A percentile compares a stretch with the other conserved stretches of the same genome.
Conservation (phyloP, 75 land plant genomes). For the Selaginella tamariscina region DNA sequence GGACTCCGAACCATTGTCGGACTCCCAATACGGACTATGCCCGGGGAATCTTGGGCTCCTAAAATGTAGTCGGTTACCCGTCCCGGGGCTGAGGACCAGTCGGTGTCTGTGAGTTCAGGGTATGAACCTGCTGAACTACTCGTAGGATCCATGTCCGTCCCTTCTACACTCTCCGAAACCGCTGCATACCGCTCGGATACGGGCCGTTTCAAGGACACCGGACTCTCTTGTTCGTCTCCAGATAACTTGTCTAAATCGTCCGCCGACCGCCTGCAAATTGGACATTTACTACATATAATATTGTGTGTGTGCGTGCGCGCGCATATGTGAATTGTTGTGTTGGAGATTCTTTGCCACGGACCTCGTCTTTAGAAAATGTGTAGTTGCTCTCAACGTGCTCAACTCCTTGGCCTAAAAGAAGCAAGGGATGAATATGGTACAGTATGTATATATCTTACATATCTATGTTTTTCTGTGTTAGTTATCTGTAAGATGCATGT, state of each 20-base stretch:
- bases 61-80: neutral
- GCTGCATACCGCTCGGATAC: neutral
- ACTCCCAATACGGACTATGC: neutral
- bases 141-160: neutral
- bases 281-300: neutral
- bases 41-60: neutral
- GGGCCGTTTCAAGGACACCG: neutral
- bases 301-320: too few relatives aligned
- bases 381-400: neutral
- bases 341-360: neutral
- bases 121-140: neutral
- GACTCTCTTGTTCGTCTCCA: neutral
- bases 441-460: too few relatives aligned
- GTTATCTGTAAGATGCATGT: too few relatives aligned
- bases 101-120: too few relatives aligned
- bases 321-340: neutral
- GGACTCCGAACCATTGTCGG: neutral
- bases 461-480: too few relatives aligned
- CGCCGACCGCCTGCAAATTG: neutral
- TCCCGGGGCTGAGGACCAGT: neutral
- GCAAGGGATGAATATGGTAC: neutral
- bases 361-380: neutral
- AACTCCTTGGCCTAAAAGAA: neutral
- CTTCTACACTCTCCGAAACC: neutral
- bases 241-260: neutral